Conservation (phyloP, 1,284 basidiomycete species). For the Moniliophthora roreri region DNA sequence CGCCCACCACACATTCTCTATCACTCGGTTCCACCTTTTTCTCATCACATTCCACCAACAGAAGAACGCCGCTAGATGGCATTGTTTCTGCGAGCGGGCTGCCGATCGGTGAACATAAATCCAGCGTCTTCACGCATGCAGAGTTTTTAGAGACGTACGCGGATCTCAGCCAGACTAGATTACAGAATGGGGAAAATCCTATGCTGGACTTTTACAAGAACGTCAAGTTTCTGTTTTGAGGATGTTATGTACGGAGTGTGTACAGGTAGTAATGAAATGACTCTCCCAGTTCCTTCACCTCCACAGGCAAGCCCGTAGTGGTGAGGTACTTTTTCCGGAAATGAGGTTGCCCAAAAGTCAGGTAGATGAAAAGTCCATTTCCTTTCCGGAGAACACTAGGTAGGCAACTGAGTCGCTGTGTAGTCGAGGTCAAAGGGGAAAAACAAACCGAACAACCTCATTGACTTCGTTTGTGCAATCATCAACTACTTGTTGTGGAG, state of each 20-base stretch:
- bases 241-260: slow-evolving; percentile 41
- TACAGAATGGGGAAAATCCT: slow-evolving; percentile 84
- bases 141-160: slow-evolving; percentile 86
- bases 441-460: slow-evolving; percentile 73
- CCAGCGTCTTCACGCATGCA: slow-evolving; percentile 79
- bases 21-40: slow-evolving; percentile 67
- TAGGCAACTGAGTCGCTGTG: not conserved
- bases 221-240: slow-evolving; percentile 84
- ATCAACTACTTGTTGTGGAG: slow-evolving; percentile 71
- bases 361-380: slow-evolving; percentile 74
- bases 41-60: slow-evolving; percentile 57
- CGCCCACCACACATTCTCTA: slow-evolving; percentile 48
- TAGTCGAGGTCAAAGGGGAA: too few relatives aligned
- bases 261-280: slow-evolving; percentile 89
- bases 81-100: slow-evolving; percentile 72
- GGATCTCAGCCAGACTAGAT: slow-evolving; percentile 62
- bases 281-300: slow-evolving; percentile 69
- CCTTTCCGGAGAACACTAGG: slow-evolving; percentile 61
- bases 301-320: slow-evolving; percentile 52
- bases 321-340: slow-evolving; percentile 76
- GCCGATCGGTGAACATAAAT: slow-evolving; percentile 77
- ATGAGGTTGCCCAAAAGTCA: slow-evolving; percentile 92
- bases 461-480: slow-evolving; percentile 82
- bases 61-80: slow-evolving; percentile 65
- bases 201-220: slow-evolving; percentile 87